These are phyloP conservation scores for Perkinsus marinus DNA, from an alignment of 169 alveolate species.

Conservation along the genomic window DNA sequence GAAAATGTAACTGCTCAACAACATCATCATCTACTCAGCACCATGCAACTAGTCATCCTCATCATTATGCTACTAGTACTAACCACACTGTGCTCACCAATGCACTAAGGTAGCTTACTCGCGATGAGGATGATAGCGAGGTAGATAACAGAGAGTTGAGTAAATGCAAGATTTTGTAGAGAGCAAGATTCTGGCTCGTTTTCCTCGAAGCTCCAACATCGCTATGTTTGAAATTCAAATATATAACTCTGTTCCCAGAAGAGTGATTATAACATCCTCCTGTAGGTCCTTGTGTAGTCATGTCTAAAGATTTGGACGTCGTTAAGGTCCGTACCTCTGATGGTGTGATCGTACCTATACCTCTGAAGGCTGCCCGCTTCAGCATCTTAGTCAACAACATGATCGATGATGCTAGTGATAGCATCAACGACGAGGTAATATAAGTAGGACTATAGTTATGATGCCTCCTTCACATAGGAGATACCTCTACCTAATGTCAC, in stretches of 20 bases:
- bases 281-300: no score
- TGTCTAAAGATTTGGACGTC: no score
- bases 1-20: background rate
- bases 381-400: background rate
- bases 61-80: no score
- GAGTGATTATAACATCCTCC: no score
- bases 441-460: background rate
- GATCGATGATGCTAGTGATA: background rate
- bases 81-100: no score
- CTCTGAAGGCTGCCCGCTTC: background rate
- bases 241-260: no score
- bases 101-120: no score
- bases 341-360: background rate
- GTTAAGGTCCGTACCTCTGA: background rate
- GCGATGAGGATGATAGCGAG: background rate
- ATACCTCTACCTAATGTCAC: background rate
- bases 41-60: no score
- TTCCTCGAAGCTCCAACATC: no score
- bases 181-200: background rate
- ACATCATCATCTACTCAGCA: background rate
- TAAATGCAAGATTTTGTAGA: background rate
- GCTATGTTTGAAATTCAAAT: background rate
- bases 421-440: background rate
- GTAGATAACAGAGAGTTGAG: background rate
- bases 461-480: background rate